These are phyloP conservation scores for Vanderwaltozyma polyspora DNA, from an alignment of 805 yeast species.

Conservation along the genomic window DNA sequence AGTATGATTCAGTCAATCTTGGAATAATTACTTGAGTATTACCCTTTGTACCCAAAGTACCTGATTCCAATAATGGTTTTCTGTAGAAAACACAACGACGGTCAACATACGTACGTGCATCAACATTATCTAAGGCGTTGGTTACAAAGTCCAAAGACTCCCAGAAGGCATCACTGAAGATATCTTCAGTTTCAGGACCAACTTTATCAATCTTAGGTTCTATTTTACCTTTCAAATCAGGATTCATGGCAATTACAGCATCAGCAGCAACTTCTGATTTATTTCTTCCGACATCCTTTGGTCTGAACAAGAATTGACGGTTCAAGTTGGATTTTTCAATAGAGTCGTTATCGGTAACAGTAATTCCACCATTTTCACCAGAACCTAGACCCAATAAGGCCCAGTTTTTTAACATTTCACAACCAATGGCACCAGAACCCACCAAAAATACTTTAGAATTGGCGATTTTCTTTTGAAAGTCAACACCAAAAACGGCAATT, in stretches of 20 bases:
- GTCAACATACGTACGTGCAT: conserved; percentile 95
- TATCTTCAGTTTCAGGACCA: conserved; percentile 82
- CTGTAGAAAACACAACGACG: conserved; percentile 89
- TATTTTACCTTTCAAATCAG: conserved; percentile 68
- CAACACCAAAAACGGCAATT: conserved; percentile 84
- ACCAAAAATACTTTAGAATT: conserved; percentile 81
- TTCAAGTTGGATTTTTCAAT: conserved; percentile 93
- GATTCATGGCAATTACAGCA: conserved; percentile 80
- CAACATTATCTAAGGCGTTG: conserved; percentile 94
- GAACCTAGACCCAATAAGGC: conserved; percentile 92
- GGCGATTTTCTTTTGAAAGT: conserved; percentile 60
- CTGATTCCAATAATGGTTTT: conserved; percentile 88
- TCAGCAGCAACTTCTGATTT: conserved; percentile 84
- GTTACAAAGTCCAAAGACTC: conserved; percentile 73
- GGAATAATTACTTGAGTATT: conserved; percentile 96
- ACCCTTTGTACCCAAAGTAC: conserved; percentile 97
- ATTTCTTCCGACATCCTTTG: conserved; percentile 84
- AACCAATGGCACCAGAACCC: conserved; percentile 97
- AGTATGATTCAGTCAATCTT: conserved; percentile 84
- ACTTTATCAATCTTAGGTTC: conserved; percentile 75
- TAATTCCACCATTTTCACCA: conserved; percentile 77
- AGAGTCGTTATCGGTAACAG: conserved; percentile 85
- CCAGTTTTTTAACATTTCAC: conserved; percentile 98
- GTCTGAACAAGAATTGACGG: conserved; percentile 91
- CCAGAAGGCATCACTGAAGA: conserved; percentile 85